Base-by-base conservation (phyloP, 805 yeast species). In the Nakazawaea holstii region DNA sequence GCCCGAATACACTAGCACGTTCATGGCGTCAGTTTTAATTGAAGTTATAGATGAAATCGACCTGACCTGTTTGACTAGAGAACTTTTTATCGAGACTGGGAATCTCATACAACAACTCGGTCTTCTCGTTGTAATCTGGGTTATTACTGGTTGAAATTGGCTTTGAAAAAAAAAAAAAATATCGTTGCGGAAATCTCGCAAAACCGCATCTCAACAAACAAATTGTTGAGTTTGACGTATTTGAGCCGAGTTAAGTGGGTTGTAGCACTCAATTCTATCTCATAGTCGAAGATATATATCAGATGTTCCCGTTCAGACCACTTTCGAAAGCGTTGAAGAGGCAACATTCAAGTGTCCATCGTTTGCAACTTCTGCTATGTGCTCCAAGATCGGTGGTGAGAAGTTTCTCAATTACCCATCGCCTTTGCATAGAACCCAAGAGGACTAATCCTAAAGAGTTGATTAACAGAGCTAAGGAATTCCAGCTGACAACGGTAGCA, bases 1-100 rank as follows among this genome's bases (percentile, higher is more conserved):
- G 3, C 84, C 82, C 60, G 80, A 67, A 54, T 86, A 85, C 3
- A 85, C 83, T n/a, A 85, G 66, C 13, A 86, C 88, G 63, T 85
- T 86, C 92, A 85, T 84, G 17, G 36, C 24, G 24, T 20, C 24
- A 3, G 24, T 20, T 20, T 20, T 20, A 20, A 20, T 20, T 20
- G 24, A 3, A 20, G 24, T 20, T 3, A 5, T 20, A 20, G 32
- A 30, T 30, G 32, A 30, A 30, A 30, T 10, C 4, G 13, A 13
- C 15, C 36, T 33, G n/a, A n/a, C 36, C 6, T 33, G 36, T n/a
- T n/a, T 13, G 36, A 33, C 4, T 3, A 33, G 4, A 33, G 14
- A 14, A 13, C 8, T 33, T 13, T 33, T 3, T 33, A 13, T 33
- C 3, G 36, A 14, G 15, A 8, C 9, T n/a, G 4, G 17, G n/a